These are phyloP conservation scores for Verticillium alfalfae DNA, from an alignment of 2,329 filamentous ascomycete genomes.

Conservation along the genomic window DNA sequence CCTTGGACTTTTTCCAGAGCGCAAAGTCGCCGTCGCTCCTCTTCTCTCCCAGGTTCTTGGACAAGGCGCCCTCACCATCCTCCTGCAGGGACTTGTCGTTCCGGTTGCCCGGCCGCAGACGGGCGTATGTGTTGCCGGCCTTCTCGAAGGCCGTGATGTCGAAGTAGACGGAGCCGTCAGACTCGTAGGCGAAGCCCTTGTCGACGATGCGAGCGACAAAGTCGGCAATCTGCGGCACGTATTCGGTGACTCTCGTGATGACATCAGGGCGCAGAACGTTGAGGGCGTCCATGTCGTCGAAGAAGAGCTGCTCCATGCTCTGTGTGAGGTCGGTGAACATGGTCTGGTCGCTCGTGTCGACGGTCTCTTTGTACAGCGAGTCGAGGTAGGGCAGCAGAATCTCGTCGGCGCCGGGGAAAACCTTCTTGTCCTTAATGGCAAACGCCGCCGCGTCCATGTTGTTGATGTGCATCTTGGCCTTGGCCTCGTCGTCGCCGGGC, in stretches of 20 bases:
- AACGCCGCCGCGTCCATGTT: constrained; percentile 48
- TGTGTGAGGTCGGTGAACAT: constrained; percentile 86
- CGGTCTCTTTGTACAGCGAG: constrained; percentile 54
- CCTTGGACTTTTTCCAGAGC: constrained; percentile 88
- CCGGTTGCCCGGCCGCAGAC: constrained; percentile 77
- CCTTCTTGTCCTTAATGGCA: constrained; percentile 40
- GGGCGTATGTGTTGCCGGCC: constrained; percentile 77
- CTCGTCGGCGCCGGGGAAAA: constrained; percentile 54
- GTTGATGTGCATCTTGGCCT: constrained; percentile 83
- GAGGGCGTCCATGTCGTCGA: constrained; percentile 78
- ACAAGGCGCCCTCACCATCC: constrained; percentile 83
- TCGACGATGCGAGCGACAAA: constrained; percentile 80
- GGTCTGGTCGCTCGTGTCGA: constrained; percentile 56
- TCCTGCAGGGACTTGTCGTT: constrained; percentile 79
- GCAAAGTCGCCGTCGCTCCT: constrained; percentile 79
- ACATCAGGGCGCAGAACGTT: constrained; percentile 81
- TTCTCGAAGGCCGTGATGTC: constrained; percentile 84
- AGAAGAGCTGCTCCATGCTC: constrained; percentile 82
- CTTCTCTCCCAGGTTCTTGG: constrained; percentile 59
- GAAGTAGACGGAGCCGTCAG: constrained; percentile 88
- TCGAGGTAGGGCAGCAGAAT: constrained; percentile 82
- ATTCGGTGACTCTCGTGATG: constrained; percentile 87
- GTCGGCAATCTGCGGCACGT: constrained; percentile 76
- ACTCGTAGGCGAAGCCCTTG: constrained; percentile 80
- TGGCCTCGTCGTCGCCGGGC: constrained; percentile 74